These are phyloP conservation scores for Hemileccinum rubropunctum DNA, from an alignment of 768 basidiomycete species.

Conservation along the genomic window DNA sequence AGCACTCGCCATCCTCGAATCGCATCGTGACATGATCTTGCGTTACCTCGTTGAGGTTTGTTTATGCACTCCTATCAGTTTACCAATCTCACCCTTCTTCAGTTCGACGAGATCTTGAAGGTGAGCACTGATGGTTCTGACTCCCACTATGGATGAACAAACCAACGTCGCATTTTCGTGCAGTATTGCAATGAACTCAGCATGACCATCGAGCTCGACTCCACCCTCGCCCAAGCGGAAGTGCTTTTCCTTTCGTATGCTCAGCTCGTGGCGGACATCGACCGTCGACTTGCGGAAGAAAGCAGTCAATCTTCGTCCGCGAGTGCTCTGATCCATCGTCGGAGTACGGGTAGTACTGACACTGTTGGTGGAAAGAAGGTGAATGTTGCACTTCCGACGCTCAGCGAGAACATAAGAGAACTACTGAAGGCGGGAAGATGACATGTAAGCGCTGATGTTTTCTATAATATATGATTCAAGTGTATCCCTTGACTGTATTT, in stretches of 20 bases:
- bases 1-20: slow-evolving; percentile 91
- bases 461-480: slow-evolving; percentile 2
- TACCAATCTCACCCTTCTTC: slow-evolving; percentile 2
- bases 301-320: slow-evolving; percentile 15
- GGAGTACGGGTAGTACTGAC: slow-evolving; percentile 12
- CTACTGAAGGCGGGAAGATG: slow-evolving; percentile 49
- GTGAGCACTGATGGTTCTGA: slow-evolving; percentile 11
- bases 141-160: not conserved
- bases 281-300: slow-evolving; percentile 70
- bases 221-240: slow-evolving; percentile 94
- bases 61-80: slow-evolving; percentile 3
- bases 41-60: slow-evolving; percentile 91
- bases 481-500: slow-evolving; percentile 12
- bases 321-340: slow-evolving; percentile 34
- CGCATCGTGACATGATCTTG: slow-evolving; percentile 91
- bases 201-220: slow-evolving; percentile 96
- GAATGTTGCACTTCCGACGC: slow-evolving; percentile 41
- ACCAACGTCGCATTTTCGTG: slow-evolving; percentile 24
- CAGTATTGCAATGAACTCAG: slow-evolving; percentile 91
- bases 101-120: slow-evolving; percentile 60
- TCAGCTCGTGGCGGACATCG: slow-evolving; percentile 85
- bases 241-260: slow-evolving; percentile 92
- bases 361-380: slow-evolving; percentile 16
- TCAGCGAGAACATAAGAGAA: slow-evolving; percentile 64
- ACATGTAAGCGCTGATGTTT: not conserved